phyloP scores from a whole-genome alignment of 148 eudicot genomes.

The Pouteria glomerata region DNA sequence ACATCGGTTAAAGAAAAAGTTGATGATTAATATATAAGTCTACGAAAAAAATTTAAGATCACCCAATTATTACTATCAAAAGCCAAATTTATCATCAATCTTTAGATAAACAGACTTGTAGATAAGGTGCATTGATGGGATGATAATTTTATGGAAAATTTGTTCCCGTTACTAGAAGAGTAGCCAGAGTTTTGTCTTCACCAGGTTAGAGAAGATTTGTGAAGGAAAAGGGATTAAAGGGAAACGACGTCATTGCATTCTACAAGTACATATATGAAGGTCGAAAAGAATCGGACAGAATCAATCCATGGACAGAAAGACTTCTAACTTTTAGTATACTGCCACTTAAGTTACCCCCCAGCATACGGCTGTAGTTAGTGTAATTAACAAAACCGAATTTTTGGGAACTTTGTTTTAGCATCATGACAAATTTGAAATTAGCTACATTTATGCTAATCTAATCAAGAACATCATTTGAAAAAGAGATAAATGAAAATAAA shows the following conservation, averaged over 20 bases:
- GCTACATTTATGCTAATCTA: neutral
- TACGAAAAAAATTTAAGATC: no score
- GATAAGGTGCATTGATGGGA: conserved; percentile 1
- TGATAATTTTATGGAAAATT: conserved; percentile 14
- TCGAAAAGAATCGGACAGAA: neutral
- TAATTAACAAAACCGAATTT: no score
- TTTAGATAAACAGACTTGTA: no score
- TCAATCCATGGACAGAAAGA: no score
- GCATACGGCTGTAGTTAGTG: no score
- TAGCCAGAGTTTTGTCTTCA: conserved; percentile 22
- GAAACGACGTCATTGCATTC: conserved; percentile 12
- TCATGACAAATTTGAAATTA: neutral
- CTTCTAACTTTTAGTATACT: no score
- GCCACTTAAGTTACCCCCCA: no score
- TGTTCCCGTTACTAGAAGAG: conserved; percentile 19
- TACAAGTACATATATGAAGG: conserved; percentile 9
- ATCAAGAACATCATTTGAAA: neutral
- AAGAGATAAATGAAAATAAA: neutral
- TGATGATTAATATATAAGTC: no score
- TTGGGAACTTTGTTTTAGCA: neutral
- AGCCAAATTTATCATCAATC: no score
- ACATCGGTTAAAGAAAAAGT: no score
- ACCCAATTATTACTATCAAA: no score
- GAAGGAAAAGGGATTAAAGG: conserved; percentile 13
- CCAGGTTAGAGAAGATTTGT: conserved; percentile 19